Evolutionary conservation across 768 basidiomycete species (phyloP).

Genomic region (Glaciozyma martinii): DNA sequence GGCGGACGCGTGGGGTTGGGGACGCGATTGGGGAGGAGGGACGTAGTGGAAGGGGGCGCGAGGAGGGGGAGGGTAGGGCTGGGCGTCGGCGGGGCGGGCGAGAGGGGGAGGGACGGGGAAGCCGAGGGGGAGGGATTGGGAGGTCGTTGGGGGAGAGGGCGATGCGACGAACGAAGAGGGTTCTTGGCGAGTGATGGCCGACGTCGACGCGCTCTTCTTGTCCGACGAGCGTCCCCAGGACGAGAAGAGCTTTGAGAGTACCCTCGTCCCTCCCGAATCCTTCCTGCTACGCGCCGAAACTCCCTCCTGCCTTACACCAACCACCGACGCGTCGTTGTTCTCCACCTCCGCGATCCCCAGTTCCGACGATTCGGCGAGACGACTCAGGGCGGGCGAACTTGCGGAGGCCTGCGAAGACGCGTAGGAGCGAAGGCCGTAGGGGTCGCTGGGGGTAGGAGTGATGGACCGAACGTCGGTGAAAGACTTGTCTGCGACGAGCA

Average conservation of each 20-base stretch:
- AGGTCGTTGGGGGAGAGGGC: neutral
- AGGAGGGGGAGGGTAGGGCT: neutral
- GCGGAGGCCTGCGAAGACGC: no score
- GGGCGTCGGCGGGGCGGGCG: slow-evolving; percentile 1
- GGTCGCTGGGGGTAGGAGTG: no score
- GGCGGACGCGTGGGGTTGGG: slow-evolving; percentile 11
- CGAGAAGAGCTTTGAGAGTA: slow-evolving; percentile 15
- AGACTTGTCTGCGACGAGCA: no score
- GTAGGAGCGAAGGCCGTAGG: no score
- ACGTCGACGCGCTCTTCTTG: slow-evolving; percentile 9
- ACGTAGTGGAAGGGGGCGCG: neutral
- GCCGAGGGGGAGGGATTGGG: slow-evolving; percentile 8
- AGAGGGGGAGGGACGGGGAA: neutral
- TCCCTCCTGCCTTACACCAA: no score
- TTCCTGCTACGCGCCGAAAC: no score
- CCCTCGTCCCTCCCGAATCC: no score
- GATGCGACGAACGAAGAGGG: neutral
- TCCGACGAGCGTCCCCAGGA: slow-evolving; percentile 16
- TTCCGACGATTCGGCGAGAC: no score
- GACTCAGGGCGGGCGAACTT: no score
- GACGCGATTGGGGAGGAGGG: neutral
- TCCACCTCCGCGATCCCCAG: no score
- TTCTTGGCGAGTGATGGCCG: neutral
- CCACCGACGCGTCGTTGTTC: no score
- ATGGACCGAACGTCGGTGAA: no score